Evolutionary conservation across 768 basidiomycete species (phyloP).

Genomic region (Leucosporidium yakuticum): DNA sequence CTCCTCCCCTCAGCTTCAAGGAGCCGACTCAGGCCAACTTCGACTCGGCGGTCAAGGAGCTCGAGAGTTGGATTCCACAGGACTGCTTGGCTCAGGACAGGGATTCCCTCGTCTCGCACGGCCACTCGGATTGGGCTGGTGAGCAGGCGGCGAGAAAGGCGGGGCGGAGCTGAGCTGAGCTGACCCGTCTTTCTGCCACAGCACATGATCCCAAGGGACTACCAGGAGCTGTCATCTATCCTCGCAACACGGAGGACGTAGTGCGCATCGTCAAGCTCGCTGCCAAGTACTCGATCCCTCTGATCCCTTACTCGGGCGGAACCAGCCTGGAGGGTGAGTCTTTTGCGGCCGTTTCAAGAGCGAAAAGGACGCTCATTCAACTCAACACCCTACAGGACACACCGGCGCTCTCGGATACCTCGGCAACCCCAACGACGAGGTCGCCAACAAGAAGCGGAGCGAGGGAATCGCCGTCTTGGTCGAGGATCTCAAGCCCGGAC

Average conservation of each 20-base stretch:
- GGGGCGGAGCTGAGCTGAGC: too few relatives aligned
- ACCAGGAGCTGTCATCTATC: conserved; percentile 44
- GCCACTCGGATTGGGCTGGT: conserved; percentile 33
- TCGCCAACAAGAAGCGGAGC: conserved; percentile 10
- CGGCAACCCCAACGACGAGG: conserved; percentile 22
- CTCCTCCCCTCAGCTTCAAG: neutral
- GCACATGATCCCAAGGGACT: conserved; percentile 34
- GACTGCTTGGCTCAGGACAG: conserved; percentile 29
- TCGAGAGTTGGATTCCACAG: conserved; percentile 25
- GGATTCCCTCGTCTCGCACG: conserved; percentile 31
- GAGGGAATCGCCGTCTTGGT: conserved; percentile 22
- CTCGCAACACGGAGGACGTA: conserved; percentile 69
- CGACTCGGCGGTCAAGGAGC: conserved; percentile 20
- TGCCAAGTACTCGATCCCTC: conserved; percentile 63
- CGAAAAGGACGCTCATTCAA: neutral
- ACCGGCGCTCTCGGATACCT: conserved; percentile 23
- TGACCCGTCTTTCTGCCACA: neutral
- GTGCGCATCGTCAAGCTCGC: conserved; percentile 72
- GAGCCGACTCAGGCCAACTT: conserved; percentile 32
- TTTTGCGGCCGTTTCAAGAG: neutral
- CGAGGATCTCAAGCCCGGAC: conserved; percentile 34
- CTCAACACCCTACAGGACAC: conserved; percentile 29
- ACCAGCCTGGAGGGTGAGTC: conserved; percentile 87
- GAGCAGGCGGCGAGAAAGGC: neutral
- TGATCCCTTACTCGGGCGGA: conserved; percentile 75